Percentiles rank a stretch among this genome's conserved stretches.
These are phyloP conservation scores for Dendrobium nobile DNA, from an alignment of 106 monocot species.

Conservation along the genomic window DNA sequence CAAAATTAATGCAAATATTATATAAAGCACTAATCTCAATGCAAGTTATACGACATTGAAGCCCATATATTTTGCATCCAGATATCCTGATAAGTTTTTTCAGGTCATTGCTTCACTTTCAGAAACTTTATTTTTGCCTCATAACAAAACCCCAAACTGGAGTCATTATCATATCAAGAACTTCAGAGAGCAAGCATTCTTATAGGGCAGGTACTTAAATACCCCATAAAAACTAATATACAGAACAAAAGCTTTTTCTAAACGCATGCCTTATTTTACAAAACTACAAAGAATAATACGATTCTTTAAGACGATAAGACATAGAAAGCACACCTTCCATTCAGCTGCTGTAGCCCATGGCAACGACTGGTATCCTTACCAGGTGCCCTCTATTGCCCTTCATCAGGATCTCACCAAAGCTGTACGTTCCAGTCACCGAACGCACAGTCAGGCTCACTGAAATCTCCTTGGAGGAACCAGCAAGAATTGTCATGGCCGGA, in stretches of 20 bases:
- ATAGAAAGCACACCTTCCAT: neutral
- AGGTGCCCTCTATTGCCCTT: conserved; percentile 76
- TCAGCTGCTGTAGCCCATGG: conserved; percentile 61
- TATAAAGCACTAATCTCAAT: no score
- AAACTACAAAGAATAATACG: conserved; percentile 42
- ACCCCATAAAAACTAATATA: neutral
- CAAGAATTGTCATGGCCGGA: conserved; percentile 57
- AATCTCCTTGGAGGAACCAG: conserved; percentile 57
- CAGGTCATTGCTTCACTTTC: neutral
- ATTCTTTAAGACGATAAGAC: neutral
- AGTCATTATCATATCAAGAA: neutral
- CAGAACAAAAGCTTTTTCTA: conserved; percentile 4
- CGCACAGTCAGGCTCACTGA: conserved; percentile 59
- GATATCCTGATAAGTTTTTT: no score
- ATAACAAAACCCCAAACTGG: neutral
- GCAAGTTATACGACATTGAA: no score
- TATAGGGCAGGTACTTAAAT: neutral
- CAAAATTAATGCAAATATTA: no score
- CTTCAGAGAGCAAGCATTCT: neutral
- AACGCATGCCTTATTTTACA: conserved; percentile 11
- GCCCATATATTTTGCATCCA: no score
- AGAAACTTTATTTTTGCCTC: neutral
- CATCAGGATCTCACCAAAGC: conserved; percentile 89
- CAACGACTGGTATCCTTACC: conserved; percentile 78
- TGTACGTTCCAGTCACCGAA: conserved; percentile 65